Conservation (phyloP, 1,284 basidiomycete genomes). For the Rhizoctonia solani region DNA sequence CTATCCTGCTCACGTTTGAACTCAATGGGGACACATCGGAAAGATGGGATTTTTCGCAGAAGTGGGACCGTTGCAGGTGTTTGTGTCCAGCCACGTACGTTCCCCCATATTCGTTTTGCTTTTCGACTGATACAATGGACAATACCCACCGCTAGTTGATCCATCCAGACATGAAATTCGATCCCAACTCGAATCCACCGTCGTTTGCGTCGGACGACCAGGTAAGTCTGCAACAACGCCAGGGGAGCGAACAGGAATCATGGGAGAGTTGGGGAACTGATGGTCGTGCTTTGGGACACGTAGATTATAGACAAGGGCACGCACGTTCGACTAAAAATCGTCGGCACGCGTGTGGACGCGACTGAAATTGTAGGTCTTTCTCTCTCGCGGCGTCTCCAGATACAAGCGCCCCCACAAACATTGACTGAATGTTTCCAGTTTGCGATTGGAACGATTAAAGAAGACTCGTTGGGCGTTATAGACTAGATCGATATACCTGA, state of each 20-base stretch:
- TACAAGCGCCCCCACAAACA: too few relatives aligned
- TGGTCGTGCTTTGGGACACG: too few relatives aligned
- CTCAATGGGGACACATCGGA: too few relatives aligned
- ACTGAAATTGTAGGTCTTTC: slow-evolving; percentile 83
- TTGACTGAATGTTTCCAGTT: slow-evolving; percentile 56
- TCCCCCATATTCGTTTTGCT: slow-evolving; percentile 42
- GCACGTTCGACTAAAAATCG: slow-evolving; percentile 90
- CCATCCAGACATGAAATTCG: slow-evolving; percentile 89
- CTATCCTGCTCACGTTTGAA: slow-evolving; percentile 3
- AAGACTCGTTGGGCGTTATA: slow-evolving; percentile 90
- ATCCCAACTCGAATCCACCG: slow-evolving; percentile 90
- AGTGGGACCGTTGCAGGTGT: slow-evolving; percentile 89
- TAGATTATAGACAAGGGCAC: slow-evolving; percentile 93
- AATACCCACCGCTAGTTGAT: too few relatives aligned
- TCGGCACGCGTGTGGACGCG: slow-evolving; percentile 95
- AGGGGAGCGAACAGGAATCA: too few relatives aligned
- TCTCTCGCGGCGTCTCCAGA: slow-evolving; percentile 10
- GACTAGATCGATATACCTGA: too few relatives aligned
- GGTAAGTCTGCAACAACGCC: too few relatives aligned
- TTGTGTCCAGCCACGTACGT: slow-evolving; percentile 91
- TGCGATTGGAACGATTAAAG: slow-evolving; percentile 92
- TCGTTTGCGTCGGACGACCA: slow-evolving; percentile 90
- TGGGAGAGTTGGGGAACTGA: too few relatives aligned
- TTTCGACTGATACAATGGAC: too few relatives aligned
- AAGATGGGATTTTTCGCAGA: slow-evolving; percentile 99